Conservation (phyloP, 164 flowering plant genomes). For the Sextonia rubra region DNA sequence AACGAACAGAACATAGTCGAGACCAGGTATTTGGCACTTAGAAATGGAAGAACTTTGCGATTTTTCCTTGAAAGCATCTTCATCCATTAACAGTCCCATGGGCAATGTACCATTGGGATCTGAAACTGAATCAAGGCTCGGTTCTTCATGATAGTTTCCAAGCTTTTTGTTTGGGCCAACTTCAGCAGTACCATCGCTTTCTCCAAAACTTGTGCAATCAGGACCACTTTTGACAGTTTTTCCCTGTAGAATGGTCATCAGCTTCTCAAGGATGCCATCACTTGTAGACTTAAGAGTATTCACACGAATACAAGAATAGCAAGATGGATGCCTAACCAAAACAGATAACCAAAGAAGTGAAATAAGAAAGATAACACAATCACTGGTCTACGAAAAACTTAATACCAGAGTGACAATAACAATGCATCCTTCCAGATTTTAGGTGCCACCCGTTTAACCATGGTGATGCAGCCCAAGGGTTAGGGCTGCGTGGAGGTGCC, state of each 20-base stretch:
- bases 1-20: constrained; percentile 78
- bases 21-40: constrained; percentile 74
- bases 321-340: constrained; percentile 61
- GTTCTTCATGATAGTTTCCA: constrained; percentile 11
- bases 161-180: constrained; percentile 6
- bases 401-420: neutral
- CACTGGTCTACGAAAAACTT: neutral
- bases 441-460: neutral
- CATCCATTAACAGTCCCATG: constrained; percentile 9
- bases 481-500: too few relatives aligned
- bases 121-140: neutral
- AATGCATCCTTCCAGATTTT: neutral
- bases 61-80: constrained; percentile 7
- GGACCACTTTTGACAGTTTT: constrained; percentile 10
- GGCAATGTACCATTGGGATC: constrained; percentile 4
- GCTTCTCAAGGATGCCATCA: constrained; percentile 64
- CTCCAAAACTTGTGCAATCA: constrained; percentile 2
- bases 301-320: constrained; percentile 89
- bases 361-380: neutral
- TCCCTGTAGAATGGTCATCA: constrained; percentile 30
- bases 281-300: constrained; percentile 66
- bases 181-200: constrained; percentile 4
- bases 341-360: neutral
- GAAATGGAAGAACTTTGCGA: constrained; percentile 22
- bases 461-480: too few relatives aligned